Base-by-base conservation (phyloP, 1,284 basidiomycete species). In the Dichomitus squalens region DNA sequence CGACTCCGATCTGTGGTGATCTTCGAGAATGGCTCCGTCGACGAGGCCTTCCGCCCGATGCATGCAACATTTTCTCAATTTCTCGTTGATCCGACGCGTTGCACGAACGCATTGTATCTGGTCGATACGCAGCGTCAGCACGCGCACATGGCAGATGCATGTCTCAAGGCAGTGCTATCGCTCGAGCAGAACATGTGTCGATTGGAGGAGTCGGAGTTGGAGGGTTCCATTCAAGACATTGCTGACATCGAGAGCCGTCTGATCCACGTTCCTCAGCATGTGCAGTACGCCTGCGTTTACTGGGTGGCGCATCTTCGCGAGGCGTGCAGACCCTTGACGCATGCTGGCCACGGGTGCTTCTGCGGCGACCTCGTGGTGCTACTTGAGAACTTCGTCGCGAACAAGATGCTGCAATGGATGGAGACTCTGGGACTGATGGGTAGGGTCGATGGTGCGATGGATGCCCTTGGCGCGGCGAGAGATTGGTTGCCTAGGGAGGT, bases 51-150 rank as follows among this genome's bases (percentile, higher is more conserved):
- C 27, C 35, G 25, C 7, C 46, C 53, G 1, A 14, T 51, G 16
- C 60, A 61, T 36, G 46, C 49, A 27, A 58, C 49, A 12, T 61
- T 61, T 47, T 33, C 53, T 4, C 46, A 56, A 23, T 61, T 61
- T 23, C 53, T 61, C 20, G 36, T 58, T 29, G 56, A 58, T 29
- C 7, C n/a, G 7, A 9, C 29, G 8, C 54, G 51, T 8, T 38
- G 51, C 33, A 34, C 21, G 1, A 40, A 52, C 18, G 9, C 12
- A 2, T 16, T 18, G 2, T 52, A 36, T 41, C 38, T 21, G 14
- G 31, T 52, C 23, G 20, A 36, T n/a, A 14, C 40, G 4, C 18
- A 3, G 3, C 18, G 31, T 4, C 27, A 44, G 33, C 29, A 52
- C 21, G 21, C 51, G 12, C 31, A 21, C 7, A 9, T 44, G 16